These are phyloP conservation scores for Spongispora temasekensis DNA, from an alignment of 1,284 basidiomycete genomes.

Conservation along the genomic window DNA sequence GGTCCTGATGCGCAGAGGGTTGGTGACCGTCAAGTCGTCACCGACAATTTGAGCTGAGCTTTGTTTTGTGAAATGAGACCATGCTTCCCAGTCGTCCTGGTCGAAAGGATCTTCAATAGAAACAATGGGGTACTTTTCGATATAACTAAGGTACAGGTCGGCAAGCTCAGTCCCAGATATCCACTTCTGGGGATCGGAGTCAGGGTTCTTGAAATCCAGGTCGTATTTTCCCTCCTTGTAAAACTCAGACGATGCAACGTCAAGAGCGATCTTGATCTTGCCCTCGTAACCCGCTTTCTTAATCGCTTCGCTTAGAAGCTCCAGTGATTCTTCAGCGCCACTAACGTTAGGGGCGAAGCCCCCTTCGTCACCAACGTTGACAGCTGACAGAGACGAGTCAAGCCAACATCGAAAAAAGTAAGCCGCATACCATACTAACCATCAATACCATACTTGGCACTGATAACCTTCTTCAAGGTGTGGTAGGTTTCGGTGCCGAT, in stretches of 20 bases:
- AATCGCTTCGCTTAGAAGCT: slow-evolving; percentile 95
- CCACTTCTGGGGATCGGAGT: slow-evolving; percentile 97
- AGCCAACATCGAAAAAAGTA: slow-evolving; percentile 3
- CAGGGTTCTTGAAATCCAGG: slow-evolving; percentile 99
- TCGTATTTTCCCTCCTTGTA: slow-evolving; percentile 99
- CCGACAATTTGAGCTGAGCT: slow-evolving; percentile 91
- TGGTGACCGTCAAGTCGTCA: slow-evolving; percentile 98
- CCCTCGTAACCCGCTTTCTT: slow-evolving; percentile 98
- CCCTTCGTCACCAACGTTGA: slow-evolving; percentile 99
- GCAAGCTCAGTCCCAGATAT: slow-evolving; percentile 92
- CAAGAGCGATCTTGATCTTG: slow-evolving; percentile 98
- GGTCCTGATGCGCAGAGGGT: slow-evolving; percentile 97
- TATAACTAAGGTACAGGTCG: slow-evolving; percentile 86
- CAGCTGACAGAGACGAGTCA: slow-evolving; percentile 55
- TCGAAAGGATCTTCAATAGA: slow-evolving; percentile 99
- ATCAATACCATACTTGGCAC: slow-evolving; percentile 98
- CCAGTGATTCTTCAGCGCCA: slow-evolving; percentile 96
- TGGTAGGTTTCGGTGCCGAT: slow-evolving; percentile 99
- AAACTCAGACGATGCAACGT: slow-evolving; percentile 99
- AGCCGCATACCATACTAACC: slow-evolving; percentile 50
- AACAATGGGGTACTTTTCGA: slow-evolving; percentile 93
- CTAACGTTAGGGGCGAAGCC: slow-evolving; percentile 99
- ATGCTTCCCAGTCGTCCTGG: slow-evolving; percentile 99
- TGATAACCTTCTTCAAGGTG: slow-evolving; percentile 99
- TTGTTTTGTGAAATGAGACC: slow-evolving; percentile 87